Percentiles rank a stretch among this genome's conserved stretches.
Evolutionary conservation across 306 rosid genomes (phyloP).

Genomic region (Trichosanthes truncata): DNA sequence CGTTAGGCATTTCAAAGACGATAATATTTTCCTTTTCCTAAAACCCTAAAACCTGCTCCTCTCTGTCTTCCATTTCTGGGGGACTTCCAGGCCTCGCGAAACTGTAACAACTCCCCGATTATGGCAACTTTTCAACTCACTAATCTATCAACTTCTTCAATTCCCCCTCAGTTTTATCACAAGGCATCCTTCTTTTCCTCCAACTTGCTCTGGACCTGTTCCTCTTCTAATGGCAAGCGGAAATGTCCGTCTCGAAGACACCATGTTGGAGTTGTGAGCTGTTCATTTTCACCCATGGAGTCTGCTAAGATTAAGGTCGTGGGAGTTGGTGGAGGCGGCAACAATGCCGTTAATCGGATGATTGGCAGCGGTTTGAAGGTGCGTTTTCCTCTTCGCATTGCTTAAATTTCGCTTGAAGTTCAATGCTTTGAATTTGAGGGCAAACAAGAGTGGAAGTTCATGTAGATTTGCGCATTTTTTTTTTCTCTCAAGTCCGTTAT

Average conservation of each 20-base stretch:
- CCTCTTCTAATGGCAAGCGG: conserved; percentile 22
- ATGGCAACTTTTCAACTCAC: conserved; percentile 44
- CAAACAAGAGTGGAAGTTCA: not conserved
- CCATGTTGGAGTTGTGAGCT: conserved; percentile 24
- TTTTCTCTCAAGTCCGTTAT: not conserved
- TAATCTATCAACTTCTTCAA: conserved; percentile 31
- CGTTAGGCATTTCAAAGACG: not conserved
- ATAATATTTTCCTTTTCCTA: not conserved
- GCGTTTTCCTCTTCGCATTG: conserved; percentile 8
- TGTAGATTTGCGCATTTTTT: not conserved
- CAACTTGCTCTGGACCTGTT: conserved; percentile 5
- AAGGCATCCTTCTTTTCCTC: conserved; percentile 23
- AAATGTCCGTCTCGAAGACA: conserved; percentile 16
- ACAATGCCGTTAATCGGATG: conserved; percentile 95
- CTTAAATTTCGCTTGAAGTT: not conserved
- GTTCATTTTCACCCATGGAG: conserved; percentile 51
- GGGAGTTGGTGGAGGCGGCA: conserved; percentile 95
- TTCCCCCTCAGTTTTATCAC: conserved; percentile 21
- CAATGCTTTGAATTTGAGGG: not conserved
- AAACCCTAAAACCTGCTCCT: conserved; percentile 5
- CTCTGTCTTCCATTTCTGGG: not conserved
- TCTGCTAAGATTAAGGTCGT: conserved; percentile 87
- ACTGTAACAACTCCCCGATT: not conserved
- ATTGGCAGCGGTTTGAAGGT: conserved; percentile 83
- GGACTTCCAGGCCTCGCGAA: not conserved